Conservation (phyloP, 306 rosid genomes). For the Cucurbita pepo region DNA sequence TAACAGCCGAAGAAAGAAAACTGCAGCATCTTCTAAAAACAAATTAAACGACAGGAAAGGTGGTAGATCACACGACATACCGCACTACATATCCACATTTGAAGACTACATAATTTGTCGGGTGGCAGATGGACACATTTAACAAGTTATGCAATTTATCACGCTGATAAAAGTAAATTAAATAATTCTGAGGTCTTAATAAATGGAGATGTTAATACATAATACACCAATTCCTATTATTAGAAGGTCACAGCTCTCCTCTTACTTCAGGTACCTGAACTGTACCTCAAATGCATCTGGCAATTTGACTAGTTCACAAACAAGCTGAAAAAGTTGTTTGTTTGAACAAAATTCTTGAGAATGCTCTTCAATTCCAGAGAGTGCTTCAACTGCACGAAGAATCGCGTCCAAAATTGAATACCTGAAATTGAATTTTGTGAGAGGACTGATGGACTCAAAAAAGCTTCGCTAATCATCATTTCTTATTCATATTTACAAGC, state of each 20-base stretch:
- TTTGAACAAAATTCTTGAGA: constrained; percentile 66
- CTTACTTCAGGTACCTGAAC: constrained; percentile 1
- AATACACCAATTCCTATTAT: not conserved
- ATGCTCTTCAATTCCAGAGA: constrained; percentile 59
- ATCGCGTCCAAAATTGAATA: constrained; percentile 55
- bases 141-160: not conserved
- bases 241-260: not conserved
- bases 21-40: not conserved
- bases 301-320: constrained; percentile 43
- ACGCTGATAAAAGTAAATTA: not conserved
- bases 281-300: constrained; percentile 85
- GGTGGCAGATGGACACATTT: not conserved
- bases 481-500: not conserved
- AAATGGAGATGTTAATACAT: not conserved
- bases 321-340: constrained; percentile 45
- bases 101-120: not conserved
- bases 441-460: not conserved
- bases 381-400: constrained; percentile 62
- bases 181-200: not conserved
- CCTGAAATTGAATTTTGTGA: constrained; percentile 31
- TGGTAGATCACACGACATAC: not conserved
- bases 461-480: not conserved
- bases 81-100: not conserved
- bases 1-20: not conserved
- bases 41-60: not conserved